These are phyloP conservation scores for Boletus vermiculosoides DNA, from an alignment of 768 basidiomycete species.

Conservation along the genomic window DNA sequence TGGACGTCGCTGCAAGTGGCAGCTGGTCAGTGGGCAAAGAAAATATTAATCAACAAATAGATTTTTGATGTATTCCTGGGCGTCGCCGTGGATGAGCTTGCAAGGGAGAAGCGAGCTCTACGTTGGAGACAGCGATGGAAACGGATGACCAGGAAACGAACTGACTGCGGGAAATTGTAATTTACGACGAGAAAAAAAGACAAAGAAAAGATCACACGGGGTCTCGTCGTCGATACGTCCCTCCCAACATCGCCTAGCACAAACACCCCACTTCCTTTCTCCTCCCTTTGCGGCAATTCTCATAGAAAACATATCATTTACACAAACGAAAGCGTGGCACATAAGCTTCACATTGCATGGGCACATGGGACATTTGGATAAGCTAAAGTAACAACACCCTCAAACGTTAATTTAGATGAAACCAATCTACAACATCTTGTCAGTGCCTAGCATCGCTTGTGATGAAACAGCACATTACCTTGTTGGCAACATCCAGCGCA, in stretches of 20 bases:
- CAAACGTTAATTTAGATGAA: slow-evolving; percentile 66
- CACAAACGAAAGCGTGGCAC: not conserved
- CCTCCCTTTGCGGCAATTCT: not conserved
- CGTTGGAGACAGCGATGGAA: slow-evolving; percentile 20
- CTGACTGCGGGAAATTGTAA: slow-evolving; percentile 10
- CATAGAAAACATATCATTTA: not conserved
- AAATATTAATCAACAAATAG: not conserved
- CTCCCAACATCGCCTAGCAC: not conserved
- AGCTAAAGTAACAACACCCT: not conserved
- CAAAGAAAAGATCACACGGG: slow-evolving; percentile 1
- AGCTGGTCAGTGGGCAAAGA: not conserved
- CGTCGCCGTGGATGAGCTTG: slow-evolving; percentile 13
- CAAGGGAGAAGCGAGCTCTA: slow-evolving; percentile 1
- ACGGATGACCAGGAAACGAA: slow-evolving; percentile 6
- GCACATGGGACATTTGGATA: slow-evolving; percentile 5
- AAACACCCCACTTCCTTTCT: not conserved
- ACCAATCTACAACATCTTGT: slow-evolving; percentile 61
- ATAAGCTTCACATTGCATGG: slow-evolving; percentile 9
- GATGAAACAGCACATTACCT: slow-evolving; percentile 48
- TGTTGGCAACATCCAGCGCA: slow-evolving; percentile 96
- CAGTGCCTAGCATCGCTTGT: not conserved
- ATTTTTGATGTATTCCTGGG: slow-evolving; percentile 1
- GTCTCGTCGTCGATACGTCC: not conserved
- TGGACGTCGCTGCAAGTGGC: slow-evolving; percentile 29
- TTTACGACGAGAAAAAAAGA: slow-evolving; percentile 1